Base-by-base conservation (phyloP, 2,329 filamentous ascomycete species). In the Fusarium chlamydosporum region DNA sequence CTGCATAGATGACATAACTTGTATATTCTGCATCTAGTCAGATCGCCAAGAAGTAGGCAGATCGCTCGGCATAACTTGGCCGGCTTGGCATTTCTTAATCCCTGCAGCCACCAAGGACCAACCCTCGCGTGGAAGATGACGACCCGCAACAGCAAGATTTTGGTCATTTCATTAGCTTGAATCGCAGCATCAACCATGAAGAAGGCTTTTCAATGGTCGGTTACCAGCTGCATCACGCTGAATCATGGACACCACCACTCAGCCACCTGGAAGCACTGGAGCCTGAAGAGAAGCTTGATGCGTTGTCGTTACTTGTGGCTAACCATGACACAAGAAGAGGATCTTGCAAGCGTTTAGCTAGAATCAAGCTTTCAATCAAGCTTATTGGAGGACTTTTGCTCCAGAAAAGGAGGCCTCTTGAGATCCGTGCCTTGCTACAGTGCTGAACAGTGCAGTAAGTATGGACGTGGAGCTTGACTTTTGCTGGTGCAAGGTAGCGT, bases 61-160 rank as follows among this genome's bases (percentile, higher is more conserved):
- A 74, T 74, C 71, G 61, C 57, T 71, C 71, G 72, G 72, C 72
- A 74, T 54, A 18, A 57, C 48, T 61, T 59, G 58, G 65, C 72
- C 72, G 72, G 52, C 72, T 74, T 74, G 72, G 72, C 72, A 53
- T 11, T 10, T 18, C 6, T 31, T 48, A 37, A 65, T 35, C 61
- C 62, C 47, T 65, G 55, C 23, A 9, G 18, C 26, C 40, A 52
- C 60, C 43, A 48, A 18, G 34, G 56, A 61, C 38, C 45, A 55
- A 37, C 37, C 51, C 50, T 66, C 35, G 18, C 34, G 23, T 61
- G 16, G 38, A 45, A 47, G 33, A 57, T 43, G 50, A 63, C 50
- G 60, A 63, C 60, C 50, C 58, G 60, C 50, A 63, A 27, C 29
- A 26, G 18, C 35, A 62, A 27, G 41, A 26, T 26, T 26, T 27